A percentile compares a stretch with the other conserved stretches of the same genome.
Evolutionary conservation across 768 basidiomycete genomes (phyloP).

Genomic region (Macrolepiota dolichaula): DNA sequence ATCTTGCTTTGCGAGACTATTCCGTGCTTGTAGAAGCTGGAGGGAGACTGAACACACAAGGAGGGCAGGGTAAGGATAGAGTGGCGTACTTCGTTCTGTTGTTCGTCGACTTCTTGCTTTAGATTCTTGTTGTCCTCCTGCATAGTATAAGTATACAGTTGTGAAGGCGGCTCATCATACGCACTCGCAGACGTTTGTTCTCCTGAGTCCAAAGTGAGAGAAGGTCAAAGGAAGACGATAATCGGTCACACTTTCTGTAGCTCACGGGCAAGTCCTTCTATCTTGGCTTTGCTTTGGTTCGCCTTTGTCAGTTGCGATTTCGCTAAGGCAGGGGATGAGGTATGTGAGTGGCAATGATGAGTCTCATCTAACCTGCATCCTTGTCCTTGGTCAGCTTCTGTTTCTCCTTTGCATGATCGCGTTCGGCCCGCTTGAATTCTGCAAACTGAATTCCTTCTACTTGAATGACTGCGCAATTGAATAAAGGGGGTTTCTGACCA

Average conservation of each 20-base stretch:
- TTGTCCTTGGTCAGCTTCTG: constrained; percentile 90
- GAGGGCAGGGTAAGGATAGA: neutral
- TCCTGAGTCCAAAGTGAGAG: constrained; percentile 46
- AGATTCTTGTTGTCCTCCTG: constrained; percentile 86
- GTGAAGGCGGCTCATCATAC: constrained; percentile 19
- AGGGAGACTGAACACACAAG: constrained; percentile 10
- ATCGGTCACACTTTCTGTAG: constrained; percentile 70
- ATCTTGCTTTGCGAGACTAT: constrained; percentile 74
- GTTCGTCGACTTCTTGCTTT: constrained; percentile 78
- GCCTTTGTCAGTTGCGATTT: constrained; percentile 85
- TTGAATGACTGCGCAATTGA: constrained; percentile 13
- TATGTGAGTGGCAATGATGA: neutral
- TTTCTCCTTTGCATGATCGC: constrained; percentile 89
- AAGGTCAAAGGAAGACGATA: constrained; percentile 1
- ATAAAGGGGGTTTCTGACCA: constrained; percentile 48
- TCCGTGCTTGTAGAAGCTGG: constrained; percentile 79
- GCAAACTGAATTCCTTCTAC: constrained; percentile 58
- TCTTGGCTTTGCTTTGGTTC: constrained; percentile 84
- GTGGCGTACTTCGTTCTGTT: constrained; percentile 70
- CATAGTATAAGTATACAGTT: constrained; percentile 17
- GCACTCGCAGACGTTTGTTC: constrained; percentile 83
- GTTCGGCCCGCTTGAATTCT: constrained; percentile 81
- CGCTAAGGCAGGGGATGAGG: constrained; percentile 37
- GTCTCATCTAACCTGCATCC: constrained; percentile 62
- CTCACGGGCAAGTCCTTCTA: constrained; percentile 87